Evolutionary conservation across 352 stramenopile species (phyloP).

Genomic region (Elongisporangium anandrum): DNA sequence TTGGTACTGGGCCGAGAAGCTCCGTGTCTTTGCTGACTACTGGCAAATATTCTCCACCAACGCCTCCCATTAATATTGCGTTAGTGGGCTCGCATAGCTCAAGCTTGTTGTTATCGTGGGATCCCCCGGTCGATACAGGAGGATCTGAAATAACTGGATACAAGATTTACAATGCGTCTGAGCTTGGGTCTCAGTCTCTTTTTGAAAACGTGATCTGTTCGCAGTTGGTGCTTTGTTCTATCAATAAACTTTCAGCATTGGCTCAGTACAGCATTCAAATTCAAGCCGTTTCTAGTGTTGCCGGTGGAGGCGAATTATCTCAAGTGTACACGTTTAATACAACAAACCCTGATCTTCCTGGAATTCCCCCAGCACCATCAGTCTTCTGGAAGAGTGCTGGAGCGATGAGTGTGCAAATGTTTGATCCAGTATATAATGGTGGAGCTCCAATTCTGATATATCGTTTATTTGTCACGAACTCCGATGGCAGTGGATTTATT

Average conservation of each 20-base stretch:
- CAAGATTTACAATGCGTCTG: conserved; percentile 32
- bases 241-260: conserved; percentile 32
- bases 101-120: conserved; percentile 38
- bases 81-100: conserved; percentile 31
- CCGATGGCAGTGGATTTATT: conserved; percentile 15
- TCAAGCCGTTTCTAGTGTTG: conserved; percentile 20
- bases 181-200: conserved; percentile 2
- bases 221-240: conserved; percentile 24
- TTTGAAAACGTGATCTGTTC: conserved; percentile 26
- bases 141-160: conserved; percentile 42
- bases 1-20: conserved; percentile 16
- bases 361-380: conserved; percentile 23
- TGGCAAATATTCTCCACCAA: conserved; percentile 14
- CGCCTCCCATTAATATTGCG: conserved; percentile 21
- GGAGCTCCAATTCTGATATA: conserved; percentile 40
- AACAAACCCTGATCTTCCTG: conserved; percentile 30
- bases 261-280: conserved; percentile 43
- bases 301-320: conserved; percentile 23
- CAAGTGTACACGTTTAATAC: conserved; percentile 19
- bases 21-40: conserved; percentile 23
- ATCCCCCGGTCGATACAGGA: conserved; percentile 37
- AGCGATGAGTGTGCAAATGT: conserved; percentile 50
- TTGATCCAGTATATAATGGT: conserved; percentile 38
- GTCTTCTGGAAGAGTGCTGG: conserved; percentile 37
- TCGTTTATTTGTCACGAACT: conserved; percentile 25